Evolutionary conservation across 1,284 basidiomycete species (phyloP), one percentile per base, ranked within the genome.

Genomic region (Fomes fomentarius): DNA sequence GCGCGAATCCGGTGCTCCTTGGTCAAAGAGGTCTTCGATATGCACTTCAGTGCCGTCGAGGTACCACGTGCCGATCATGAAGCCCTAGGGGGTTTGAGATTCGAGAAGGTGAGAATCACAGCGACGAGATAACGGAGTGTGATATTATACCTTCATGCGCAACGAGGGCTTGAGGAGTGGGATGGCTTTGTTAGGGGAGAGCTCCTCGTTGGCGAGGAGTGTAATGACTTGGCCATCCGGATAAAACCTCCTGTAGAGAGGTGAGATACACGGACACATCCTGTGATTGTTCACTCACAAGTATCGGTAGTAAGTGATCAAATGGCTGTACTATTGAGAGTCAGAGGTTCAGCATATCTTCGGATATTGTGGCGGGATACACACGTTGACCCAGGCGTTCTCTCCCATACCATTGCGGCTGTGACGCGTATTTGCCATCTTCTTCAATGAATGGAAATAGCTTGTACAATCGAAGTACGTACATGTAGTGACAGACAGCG

Each of bases 201-300:
- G 72, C 59, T 85, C 90, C 69, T 96, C 94, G 56, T 94, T 95
- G 1, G 91, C 85, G 22, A 96, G 83, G 14, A 96, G 80, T 21
- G 92, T 94, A 3, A 98, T 79, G 4, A 95, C 93, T 62, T 83
- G 82, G 1, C 95, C 95, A 63, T 94, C 86, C 1, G 93, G 87
- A 58, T 91, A 89, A 76, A 98, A 97, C 9, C 95, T 91, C 35
- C 94, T 88, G 64, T 30, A 47, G 14, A 51, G 39, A 3, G 5
- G 12, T 33, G 21, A 40, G 38, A 40, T 6, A 10, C 38, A 30
- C 38, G 26, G n/a, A 52, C 17, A 25, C n/a, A 19, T 19, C 8
- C 12, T 26, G 43, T n/a, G 33, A 26, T 31, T n/a, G 28, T 17
- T 10, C 24, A 71, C 86, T 69, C 64, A 90, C 89, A 93, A 76